phyloP scores from a whole-genome alignment of 1,139 yeast species.

The Kodamaea fungicola region DNA sequence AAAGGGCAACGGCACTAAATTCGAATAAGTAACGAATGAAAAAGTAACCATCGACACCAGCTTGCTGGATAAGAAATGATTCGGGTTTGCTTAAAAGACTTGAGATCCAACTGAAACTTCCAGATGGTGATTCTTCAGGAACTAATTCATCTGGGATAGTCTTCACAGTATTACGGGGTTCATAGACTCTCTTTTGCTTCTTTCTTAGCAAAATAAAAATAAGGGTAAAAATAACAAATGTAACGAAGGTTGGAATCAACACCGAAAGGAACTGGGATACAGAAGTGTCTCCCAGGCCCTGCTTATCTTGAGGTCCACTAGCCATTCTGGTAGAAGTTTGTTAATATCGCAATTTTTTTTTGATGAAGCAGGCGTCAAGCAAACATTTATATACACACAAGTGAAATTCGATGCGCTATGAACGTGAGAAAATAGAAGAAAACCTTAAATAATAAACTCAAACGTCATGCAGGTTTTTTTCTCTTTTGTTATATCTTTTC shows the following conservation, averaged over 20 bases:
- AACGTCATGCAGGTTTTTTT: not conserved
- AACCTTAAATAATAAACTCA: not conserved
- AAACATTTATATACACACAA: not conserved
- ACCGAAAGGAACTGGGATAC: conserved; percentile 41
- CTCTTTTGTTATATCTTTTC: not conserved
- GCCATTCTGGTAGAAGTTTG: not conserved
- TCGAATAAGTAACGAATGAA: conserved; percentile 74
- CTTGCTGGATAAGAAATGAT: conserved; percentile 66
- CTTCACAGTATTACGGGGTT: conserved; percentile 63
- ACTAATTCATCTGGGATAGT: conserved; percentile 39
- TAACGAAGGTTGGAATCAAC: conserved; percentile 37
- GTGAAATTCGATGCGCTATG: conserved; percentile 7
- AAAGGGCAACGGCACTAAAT: conserved; percentile 52
- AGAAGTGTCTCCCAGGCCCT: conserved; percentile 17
- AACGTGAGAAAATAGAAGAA: not conserved
- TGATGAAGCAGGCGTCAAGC: not conserved
- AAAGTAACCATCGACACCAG: conserved; percentile 87
- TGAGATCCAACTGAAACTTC: conserved; percentile 55
- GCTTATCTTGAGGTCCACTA: not conserved
- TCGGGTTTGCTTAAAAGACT: conserved; percentile 55
- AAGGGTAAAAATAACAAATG: conserved; percentile 54
- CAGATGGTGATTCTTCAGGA: conserved; percentile 56
- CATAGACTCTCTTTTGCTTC: conserved; percentile 67
- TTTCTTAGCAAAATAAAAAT: conserved; percentile 66
- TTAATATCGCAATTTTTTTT: not conserved